Evolutionary conservation across 148 eudicot species (phyloP).

Genomic region (Rhododendron ferrugineum): DNA sequence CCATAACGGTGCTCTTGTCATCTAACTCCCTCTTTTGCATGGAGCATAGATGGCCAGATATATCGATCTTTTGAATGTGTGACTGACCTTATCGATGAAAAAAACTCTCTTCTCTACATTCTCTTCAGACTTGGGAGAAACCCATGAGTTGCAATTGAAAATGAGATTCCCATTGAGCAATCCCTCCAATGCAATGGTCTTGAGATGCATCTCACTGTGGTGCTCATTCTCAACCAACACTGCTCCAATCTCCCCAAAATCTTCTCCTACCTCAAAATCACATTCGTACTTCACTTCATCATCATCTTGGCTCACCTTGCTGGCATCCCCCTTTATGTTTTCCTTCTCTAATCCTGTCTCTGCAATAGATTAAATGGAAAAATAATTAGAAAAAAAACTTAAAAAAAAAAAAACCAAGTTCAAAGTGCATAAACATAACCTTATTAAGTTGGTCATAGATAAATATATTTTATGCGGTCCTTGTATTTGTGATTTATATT

Average conservation of each 20-base stretch:
- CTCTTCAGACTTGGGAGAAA: conserved; percentile 35
- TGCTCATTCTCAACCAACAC: conserved; percentile 51
- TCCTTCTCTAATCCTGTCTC: conserved; percentile 29
- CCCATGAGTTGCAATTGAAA: conserved; percentile 51
- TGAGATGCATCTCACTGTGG: conserved; percentile 44
- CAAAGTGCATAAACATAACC: background rate
- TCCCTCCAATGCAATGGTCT: conserved; percentile 34
- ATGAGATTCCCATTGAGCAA: conserved; percentile 25
- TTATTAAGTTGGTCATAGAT: no score
- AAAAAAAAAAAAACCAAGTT: background rate
- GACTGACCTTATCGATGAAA: conserved; percentile 44
- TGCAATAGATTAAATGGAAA: background rate
- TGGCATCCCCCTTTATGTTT: conserved; percentile 27
- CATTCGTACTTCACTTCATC: conserved; percentile 34
- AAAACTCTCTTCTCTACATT: conserved; percentile 36
- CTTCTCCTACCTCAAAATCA: conserved; percentile 25
- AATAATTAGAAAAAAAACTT: background rate
- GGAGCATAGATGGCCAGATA: no score
- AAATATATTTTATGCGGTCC: no score
- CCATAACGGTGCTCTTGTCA: no score
- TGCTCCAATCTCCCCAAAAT: conserved; percentile 61
- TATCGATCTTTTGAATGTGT: background rate
- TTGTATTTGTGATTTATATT: no score
- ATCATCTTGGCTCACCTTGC: background rate
- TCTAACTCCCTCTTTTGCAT: no score